Evolutionary conservation across 257 asterid genomes (phyloP).

Genomic region (Ballota nigra): DNA sequence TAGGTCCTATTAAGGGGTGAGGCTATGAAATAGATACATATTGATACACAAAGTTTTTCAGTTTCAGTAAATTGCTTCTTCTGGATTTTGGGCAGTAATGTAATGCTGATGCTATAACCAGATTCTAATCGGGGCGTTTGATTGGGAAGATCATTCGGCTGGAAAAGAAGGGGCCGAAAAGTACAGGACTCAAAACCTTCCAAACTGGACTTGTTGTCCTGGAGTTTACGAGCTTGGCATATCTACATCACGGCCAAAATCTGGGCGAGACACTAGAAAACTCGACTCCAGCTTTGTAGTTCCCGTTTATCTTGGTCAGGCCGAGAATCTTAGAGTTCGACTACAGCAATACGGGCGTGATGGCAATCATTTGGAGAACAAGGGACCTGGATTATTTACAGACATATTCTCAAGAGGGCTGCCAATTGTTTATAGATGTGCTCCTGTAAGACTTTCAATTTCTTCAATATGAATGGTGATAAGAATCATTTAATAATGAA

Average conservation of each 20-base stretch:
- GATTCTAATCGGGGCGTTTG: constrained; percentile 74
- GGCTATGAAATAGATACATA: not conserved
- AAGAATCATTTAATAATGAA: no score
- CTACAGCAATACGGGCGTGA: constrained; percentile 94
- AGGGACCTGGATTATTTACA: constrained; percentile 50
- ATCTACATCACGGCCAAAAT: constrained; percentile 27
- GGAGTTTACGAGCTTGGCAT: constrained; percentile 92
- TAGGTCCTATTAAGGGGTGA: not conserved
- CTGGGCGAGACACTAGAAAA: constrained; percentile 43
- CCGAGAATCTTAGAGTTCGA: constrained; percentile 82
- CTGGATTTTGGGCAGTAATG: not conserved
- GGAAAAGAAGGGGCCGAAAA: constrained; percentile 78
- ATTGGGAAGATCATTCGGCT: constrained; percentile 65
- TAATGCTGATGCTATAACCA: constrained; percentile 24
- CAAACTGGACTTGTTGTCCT: constrained; percentile 60
- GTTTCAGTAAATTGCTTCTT: not conserved
- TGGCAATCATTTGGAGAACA: constrained; percentile 81
- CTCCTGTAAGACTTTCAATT: constrained; percentile 55
- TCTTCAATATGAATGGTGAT: not conserved
- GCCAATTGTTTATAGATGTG: constrained; percentile 79
- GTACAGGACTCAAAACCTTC: constrained; percentile 83
- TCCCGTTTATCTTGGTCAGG: constrained; percentile 89
- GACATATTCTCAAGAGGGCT: constrained; percentile 65
- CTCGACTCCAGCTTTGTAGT: constrained; percentile 49
- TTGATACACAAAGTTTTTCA: not conserved